Evolutionary conservation across 2,329 filamentous ascomycete genomes (phyloP), one percentile per base, ranked within the genome.

Genomic region (Trichoderma oligosporum): DNA sequence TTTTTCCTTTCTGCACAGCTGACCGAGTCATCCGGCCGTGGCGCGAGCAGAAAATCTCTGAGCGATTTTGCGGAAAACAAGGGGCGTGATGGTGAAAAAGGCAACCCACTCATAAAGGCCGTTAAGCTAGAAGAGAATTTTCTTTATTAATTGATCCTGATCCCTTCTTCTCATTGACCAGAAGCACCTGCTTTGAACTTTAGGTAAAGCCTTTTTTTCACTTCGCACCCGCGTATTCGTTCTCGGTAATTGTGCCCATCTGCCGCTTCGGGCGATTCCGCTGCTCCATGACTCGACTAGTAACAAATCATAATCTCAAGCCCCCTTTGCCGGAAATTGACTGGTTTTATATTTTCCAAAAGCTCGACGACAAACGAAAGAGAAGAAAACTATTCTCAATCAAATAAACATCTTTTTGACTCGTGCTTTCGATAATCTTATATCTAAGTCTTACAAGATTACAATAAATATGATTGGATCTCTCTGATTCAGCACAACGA

Each of bases 161-260:
- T 4, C 9, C 3, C 38, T 11, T 41, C 38, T 20, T 41, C 33
- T 14, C n/a, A n/a, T n/a, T n/a, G n/a, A n/a, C n/a, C n/a, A n/a
- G n/a, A n/a, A n/a, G n/a, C n/a, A n/a, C 5, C 33, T 35, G 33
- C 33, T 35, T 18, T 41, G 20, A 42, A 33, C 38, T 42, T 7
- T 1, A 53, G 36, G 14, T 27, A 35, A 25, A 33, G 38, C 2
- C 14, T 5, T 24, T n/a, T 33, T 18, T 25, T 12, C 16, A 31
- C 24, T 14, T 42, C 39, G 22, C 49, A n/a, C n/a, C n/a, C n/a
- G n/a, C 51, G 51, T 54, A 54, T 54, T 54, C 51, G 51, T 54
- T 25, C 51, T 54, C 51, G 51, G 29, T 54, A 36, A 45, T 36
- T 54, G 39, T 18, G 12, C 51, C n/a, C 20, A 36, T 18, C n/a